Evolutionary conservation across 108 stramenopile species (phyloP).

Genomic region (Mediolabrus comicus): DNA sequence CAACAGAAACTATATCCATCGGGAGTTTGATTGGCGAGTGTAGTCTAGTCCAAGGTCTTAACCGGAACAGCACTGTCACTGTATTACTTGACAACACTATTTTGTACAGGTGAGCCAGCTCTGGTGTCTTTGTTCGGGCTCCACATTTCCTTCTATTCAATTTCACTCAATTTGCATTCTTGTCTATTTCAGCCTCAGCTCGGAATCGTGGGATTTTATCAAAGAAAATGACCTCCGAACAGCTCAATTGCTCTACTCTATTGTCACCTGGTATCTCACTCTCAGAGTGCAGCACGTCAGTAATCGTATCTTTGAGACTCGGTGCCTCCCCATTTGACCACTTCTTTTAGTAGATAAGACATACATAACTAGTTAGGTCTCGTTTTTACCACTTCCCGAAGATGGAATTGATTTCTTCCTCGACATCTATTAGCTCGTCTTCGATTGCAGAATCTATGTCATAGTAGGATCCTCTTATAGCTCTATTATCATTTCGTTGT

Average conservation of each 20-base stretch:
- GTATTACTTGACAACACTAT: constrained; percentile 45
- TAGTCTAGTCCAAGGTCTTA: neutral
- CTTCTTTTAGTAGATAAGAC: no score
- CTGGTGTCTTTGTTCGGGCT: neutral
- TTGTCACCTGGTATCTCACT: constrained; percentile 64
- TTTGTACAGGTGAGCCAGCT: constrained; percentile 30
- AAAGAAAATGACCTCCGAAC: constrained; percentile 39
- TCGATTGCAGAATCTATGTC: neutral
- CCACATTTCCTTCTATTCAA: neutral
- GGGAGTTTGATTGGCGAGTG: constrained; percentile 18
- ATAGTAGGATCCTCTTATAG: neutral
- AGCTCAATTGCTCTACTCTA: constrained; percentile 54
- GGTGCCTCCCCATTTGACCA: constrained; percentile 56
- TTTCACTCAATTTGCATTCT: neutral
- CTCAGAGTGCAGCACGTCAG: constrained; percentile 70
- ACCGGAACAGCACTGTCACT: constrained; percentile 12
- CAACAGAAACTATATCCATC: constrained; percentile 38
- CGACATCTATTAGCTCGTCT: neutral
- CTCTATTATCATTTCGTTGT: neutral
- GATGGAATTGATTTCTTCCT: neutral
- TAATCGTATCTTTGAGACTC: constrained; percentile 74
- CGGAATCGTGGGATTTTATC: constrained; percentile 32
- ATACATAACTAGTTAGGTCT: no score
- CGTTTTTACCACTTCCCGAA: neutral
- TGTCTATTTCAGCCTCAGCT: constrained; percentile 25